Evolutionary conservation across 345 rosid genomes (phyloP).

Genomic region (Cardamine occulta): DNA sequence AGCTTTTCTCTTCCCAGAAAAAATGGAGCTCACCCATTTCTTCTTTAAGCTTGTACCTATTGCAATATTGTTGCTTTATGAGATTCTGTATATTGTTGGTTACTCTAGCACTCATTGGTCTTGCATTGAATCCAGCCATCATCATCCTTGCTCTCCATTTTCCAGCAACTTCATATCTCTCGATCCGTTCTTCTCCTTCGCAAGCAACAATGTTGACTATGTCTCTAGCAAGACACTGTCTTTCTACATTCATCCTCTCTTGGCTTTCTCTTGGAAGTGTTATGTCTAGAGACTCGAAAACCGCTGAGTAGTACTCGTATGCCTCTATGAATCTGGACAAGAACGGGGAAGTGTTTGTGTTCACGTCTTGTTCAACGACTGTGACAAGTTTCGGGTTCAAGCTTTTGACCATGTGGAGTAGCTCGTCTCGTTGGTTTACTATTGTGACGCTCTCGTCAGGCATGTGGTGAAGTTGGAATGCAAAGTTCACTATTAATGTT

Average conservation of each 20-base stretch:
- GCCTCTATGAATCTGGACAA: slow-evolving; percentile 79
- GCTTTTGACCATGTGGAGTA: slow-evolving; percentile 88
- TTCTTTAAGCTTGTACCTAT: slow-evolving; percentile 64
- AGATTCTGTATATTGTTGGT: slow-evolving; percentile 54
- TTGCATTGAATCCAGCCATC: slow-evolving; percentile 87
- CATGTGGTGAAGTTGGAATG: slow-evolving; percentile 99
- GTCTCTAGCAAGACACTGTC: slow-evolving; percentile 93
- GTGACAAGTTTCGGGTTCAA: slow-evolving; percentile 90
- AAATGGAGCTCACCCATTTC: slow-evolving; percentile 74
- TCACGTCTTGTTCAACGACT: slow-evolving; percentile 90
- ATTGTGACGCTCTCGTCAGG: slow-evolving; percentile 99
- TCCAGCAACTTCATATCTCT: slow-evolving; percentile 87
- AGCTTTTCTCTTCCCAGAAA: slow-evolving; percentile 88
- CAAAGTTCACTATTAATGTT: slow-evolving; percentile 82
- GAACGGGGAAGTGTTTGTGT: slow-evolving; percentile 93
- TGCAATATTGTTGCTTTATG: slow-evolving; percentile 63
- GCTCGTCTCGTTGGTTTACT: slow-evolving; percentile 85
- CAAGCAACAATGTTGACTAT: slow-evolving; percentile 93
- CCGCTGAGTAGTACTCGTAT: slow-evolving; percentile 85
- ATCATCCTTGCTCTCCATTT: slow-evolving; percentile 96
- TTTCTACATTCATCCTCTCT: slow-evolving; percentile 95
- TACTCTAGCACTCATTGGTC: slow-evolving; percentile 63
- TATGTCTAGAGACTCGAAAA: slow-evolving; percentile 88
- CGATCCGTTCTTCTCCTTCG: slow-evolving; percentile 95
- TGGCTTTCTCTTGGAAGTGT: slow-evolving; percentile 91